These are phyloP conservation scores for Sporothrix euskadiensis DNA, from an alignment of 2,329 filamentous ascomycete genomes.

Conservation along the genomic window DNA sequence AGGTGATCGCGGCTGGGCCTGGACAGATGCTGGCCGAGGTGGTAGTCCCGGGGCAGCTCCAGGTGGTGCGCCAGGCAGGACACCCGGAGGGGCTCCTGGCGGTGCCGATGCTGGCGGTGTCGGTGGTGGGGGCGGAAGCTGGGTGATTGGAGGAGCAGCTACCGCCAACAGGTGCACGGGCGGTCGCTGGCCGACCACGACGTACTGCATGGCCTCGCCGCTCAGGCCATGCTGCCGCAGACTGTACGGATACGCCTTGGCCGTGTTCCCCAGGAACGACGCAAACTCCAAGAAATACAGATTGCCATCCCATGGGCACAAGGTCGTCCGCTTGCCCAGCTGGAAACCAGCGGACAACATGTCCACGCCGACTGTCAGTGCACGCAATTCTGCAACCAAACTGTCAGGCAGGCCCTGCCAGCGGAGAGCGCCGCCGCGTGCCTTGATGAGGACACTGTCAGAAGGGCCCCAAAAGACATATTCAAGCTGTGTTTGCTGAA, in stretches of 20 bases:
- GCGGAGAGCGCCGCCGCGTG: conserved; percentile 5
- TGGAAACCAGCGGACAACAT: conserved; percentile 23
- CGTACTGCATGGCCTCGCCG: conserved; percentile 21
- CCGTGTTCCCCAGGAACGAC: conserved; percentile 21
- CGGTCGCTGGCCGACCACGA: conserved; percentile 17
- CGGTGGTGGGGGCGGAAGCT: not conserved
- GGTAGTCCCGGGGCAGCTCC: not conserved
- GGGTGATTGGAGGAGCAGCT: not conserved
- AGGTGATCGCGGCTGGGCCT: not conserved
- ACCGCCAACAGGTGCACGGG: not conserved
- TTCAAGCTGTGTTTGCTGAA: conserved; percentile 17
- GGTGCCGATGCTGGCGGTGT: conserved; percentile 17
- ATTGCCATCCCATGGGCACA: conserved; percentile 24
- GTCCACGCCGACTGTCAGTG: conserved; percentile 23
- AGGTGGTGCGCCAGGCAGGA: not conserved
- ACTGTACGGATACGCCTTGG: conserved; percentile 23
- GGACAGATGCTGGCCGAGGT: not conserved
- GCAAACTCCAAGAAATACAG: conserved; percentile 24
- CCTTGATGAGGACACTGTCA: conserved; percentile 22
- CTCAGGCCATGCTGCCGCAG: conserved; percentile 10
- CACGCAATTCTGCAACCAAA: conserved; percentile 15
- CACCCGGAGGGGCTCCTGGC: not conserved
- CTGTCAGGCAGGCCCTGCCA: conserved; percentile 18
- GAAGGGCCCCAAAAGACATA: conserved; percentile 19
- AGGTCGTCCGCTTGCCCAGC: conserved; percentile 19